Conservation (phyloP, 371 early-diverging fungal genomes). For the Rhizopus delemar region DNA sequence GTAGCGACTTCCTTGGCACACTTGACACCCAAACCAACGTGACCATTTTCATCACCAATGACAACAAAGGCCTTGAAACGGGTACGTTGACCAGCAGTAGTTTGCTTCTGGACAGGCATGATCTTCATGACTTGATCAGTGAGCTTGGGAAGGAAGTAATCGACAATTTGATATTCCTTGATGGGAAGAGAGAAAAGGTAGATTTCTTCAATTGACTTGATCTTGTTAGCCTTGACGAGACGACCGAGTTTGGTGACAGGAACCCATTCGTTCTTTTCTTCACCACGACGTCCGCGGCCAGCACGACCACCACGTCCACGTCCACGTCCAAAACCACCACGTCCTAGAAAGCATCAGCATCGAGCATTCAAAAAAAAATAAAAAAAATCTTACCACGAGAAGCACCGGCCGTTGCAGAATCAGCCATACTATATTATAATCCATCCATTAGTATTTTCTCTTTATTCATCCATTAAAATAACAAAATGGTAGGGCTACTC, state of each 20-base stretch:
- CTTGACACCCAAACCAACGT: constrained; percentile 99
- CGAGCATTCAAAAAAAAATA: background rate
- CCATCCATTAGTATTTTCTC: constrained; percentile 6
- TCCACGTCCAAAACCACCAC: constrained; percentile 79
- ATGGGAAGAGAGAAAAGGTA: constrained; percentile 98
- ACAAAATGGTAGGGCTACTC: constrained; percentile 10
- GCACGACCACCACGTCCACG: constrained; percentile 80
- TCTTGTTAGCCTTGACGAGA: constrained; percentile 93
- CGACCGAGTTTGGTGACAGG: constrained; percentile 98
- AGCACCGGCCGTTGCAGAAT: constrained; percentile 74
- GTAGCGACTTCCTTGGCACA: constrained; percentile 99
- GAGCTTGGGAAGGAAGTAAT: constrained; percentile 93
- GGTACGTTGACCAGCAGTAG: constrained; percentile 99
- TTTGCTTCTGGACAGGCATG: constrained; percentile 99
- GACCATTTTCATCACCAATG: constrained; percentile 98
- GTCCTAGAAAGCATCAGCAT: constrained; percentile 37
- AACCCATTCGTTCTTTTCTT: constrained; percentile 89
- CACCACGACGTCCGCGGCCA: constrained; percentile 83
- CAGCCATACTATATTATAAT: constrained; percentile 57
- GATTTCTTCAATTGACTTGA: constrained; percentile 94
- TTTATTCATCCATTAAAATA: background rate
- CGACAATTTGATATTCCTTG: constrained; percentile 99
- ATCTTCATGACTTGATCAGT: constrained; percentile 99
- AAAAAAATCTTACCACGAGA: constrained; percentile 49
- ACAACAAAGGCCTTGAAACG: constrained; percentile 99